Evolutionary conservation across 2,329 filamentous ascomycete species (phyloP).

Genomic region (Thielaviopsis musarum): DNA sequence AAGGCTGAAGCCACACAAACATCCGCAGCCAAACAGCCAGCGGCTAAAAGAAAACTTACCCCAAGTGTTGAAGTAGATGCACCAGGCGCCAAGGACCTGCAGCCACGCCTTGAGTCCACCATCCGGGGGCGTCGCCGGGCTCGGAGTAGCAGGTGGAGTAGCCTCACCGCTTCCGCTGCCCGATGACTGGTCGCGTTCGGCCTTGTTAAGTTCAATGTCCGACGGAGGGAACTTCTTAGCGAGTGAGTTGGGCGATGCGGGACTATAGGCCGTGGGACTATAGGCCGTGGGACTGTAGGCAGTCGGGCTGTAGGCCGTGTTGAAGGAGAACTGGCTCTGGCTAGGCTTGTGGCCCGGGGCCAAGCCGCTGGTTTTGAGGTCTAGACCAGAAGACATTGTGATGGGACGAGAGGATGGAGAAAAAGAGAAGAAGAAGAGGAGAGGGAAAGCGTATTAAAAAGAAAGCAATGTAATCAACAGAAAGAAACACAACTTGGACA

Average conservation of each 20-base stretch:
- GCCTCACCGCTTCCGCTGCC: not conserved
- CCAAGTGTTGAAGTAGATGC: conserved; percentile 21
- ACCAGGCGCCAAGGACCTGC: conserved; percentile 21
- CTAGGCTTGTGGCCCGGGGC: not conserved
- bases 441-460: no score
- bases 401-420: no score
- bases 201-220: not conserved
- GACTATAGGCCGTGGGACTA: not conserved
- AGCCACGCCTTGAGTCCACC: conserved; percentile 21
- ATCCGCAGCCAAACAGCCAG: not conserved
- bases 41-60: conserved; percentile 13
- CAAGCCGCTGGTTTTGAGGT: not conserved
- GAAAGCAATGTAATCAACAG: no score
- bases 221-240: not conserved
- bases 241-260: not conserved
- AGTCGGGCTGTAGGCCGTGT: not conserved
- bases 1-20: no score
- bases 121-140: conserved; percentile 12
- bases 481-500: no score
- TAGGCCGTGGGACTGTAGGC: not conserved
- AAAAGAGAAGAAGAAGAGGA: no score
- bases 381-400: not conserved
- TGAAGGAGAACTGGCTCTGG: not conserved
- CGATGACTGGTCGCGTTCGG: not conserved
- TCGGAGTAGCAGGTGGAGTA: not conserved